Evolutionary conservation across 2,329 filamentous ascomycete species (phyloP), one percentile per base, ranked within the genome.

Genomic region (Thermothelomyces thermophilus): DNA sequence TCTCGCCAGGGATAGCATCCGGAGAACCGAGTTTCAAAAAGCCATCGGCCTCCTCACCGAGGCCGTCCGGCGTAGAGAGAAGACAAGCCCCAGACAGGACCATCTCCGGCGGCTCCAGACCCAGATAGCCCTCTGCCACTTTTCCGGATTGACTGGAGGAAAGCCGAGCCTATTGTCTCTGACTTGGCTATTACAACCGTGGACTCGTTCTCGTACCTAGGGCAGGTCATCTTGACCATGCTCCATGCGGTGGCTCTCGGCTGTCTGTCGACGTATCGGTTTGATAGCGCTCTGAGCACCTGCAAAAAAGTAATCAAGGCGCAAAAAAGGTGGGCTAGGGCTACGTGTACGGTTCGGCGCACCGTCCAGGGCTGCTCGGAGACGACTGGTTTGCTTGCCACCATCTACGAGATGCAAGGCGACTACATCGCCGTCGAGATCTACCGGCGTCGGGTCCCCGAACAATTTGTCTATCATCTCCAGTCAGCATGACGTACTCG

Each of bases 341-440:
- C 14, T 16, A 30, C 8, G 26, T 4, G 28, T n/a, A 4, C 28
- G 10, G 39, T 30, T 31, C 39, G 39, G 10, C 39, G 39, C 7
- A 8, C 30, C 10, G 39, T 41, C 39, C 9, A 31, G 26, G 24
- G 39, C 39, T 14, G 39, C 26, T 24, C 24, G 30, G 39, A 41
- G 16, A 41, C 39, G 26, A 41, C 39, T 24, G 39, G 24, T 10
- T 11, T 41, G 5, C 26, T 41, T 5, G 39, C 39, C n/a, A 41
- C 39, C n/a, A 41, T 41, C 26, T 41, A 30, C 26, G 14, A 41
- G 5, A 41, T 41, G 39, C 14, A 31, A 24, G 39, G 39, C 16
- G 39, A 41, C 26, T 41, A 30, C 26, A 41, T 41, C 24, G 39
- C 39, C 4, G 39, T 24, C n/a, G 39, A 41, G n/a, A 41, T 41